These are phyloP conservation scores for Vigna hirtella DNA, from an alignment of 306 rosid genomes.

Conservation along the genomic window DNA sequence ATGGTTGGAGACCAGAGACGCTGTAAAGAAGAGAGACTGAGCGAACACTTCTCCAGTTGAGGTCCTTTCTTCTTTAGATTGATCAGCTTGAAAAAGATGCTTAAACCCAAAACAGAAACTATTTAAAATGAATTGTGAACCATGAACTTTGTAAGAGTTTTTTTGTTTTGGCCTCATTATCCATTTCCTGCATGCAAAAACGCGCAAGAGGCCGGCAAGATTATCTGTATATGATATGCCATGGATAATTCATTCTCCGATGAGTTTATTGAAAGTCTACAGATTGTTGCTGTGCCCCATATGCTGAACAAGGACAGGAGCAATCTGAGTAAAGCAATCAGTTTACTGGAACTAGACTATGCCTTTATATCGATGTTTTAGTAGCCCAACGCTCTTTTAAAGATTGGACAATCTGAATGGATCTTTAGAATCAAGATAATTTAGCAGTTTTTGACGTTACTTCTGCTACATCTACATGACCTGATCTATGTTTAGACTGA, in stretches of 20 bases:
- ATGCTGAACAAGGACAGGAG: conserved; percentile 2
- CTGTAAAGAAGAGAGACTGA: conserved; percentile 77
- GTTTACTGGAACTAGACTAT: conserved; percentile 2
- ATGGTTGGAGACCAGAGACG: conserved; percentile 87
- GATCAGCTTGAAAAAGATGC: conserved; percentile 12
- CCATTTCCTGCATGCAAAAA: neutral
- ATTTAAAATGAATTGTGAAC: neutral
- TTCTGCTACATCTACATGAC: neutral
- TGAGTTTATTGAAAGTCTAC: conserved; percentile 14
- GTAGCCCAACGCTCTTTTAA: neutral
- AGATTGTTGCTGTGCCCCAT: neutral
- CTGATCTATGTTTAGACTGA: neutral
- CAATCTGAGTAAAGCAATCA: neutral
- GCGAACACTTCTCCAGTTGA: conserved; percentile 40
- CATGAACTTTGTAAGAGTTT: neutral
- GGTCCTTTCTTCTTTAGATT: conserved; percentile 23
- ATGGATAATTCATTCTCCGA: neutral
- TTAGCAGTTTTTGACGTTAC: neutral
- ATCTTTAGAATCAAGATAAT: neutral
- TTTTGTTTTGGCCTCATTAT: neutral
- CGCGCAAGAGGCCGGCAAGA: neutral
- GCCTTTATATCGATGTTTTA: neutral
- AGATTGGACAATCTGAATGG: neutral
- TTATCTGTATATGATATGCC: neutral
- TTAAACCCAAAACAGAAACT: conserved; percentile 5